Evolutionary conservation across 352 stramenopile genomes (phyloP).

Genomic region (Pythium periplocum): DNA sequence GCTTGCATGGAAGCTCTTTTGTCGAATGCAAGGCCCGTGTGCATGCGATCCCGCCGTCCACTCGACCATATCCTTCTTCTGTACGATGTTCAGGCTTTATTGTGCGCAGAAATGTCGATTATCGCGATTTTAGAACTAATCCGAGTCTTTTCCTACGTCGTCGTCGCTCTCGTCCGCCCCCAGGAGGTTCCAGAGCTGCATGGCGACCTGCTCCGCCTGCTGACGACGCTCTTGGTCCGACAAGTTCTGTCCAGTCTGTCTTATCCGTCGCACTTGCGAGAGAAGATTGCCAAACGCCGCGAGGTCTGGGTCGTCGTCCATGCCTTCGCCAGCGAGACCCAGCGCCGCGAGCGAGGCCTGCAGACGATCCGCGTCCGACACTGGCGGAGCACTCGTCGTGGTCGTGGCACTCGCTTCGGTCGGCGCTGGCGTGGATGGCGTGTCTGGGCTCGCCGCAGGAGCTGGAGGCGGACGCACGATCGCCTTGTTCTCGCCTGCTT

Average conservation of each 20-base stretch:
- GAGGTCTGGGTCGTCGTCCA: conserved; percentile 51
- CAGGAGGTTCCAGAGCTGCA: conserved; percentile 71
- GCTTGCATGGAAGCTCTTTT: too few relatives aligned
- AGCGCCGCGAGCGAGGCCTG: conserved; percentile 43
- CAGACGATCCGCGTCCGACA: conserved; percentile 27
- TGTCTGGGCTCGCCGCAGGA: too few relatives aligned
- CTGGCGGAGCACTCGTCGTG: background rate
- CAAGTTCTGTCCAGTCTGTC: conserved; percentile 41
- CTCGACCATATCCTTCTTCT: too few relatives aligned
- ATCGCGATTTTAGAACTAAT: too few relatives aligned
- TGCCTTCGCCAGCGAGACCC: conserved; percentile 1
- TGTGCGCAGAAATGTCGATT: too few relatives aligned
- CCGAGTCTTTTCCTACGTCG: too few relatives aligned
- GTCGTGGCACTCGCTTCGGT: background rate
- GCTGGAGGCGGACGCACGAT: too few relatives aligned
- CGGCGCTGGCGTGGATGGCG: too few relatives aligned
- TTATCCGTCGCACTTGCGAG: conserved; percentile 59
- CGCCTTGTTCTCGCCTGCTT: too few relatives aligned
- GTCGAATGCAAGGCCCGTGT: too few relatives aligned
- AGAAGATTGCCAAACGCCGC: conserved; percentile 57
- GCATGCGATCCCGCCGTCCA: too few relatives aligned
- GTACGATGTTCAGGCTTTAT: too few relatives aligned
- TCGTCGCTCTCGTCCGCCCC: conserved; percentile 28
- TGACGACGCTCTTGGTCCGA: conserved; percentile 60
- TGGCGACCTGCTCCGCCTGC: conserved; percentile 64